phyloP scores from a whole-genome alignment of 2,329 filamentous ascomycete species.

The Penicillium carneum region DNA sequence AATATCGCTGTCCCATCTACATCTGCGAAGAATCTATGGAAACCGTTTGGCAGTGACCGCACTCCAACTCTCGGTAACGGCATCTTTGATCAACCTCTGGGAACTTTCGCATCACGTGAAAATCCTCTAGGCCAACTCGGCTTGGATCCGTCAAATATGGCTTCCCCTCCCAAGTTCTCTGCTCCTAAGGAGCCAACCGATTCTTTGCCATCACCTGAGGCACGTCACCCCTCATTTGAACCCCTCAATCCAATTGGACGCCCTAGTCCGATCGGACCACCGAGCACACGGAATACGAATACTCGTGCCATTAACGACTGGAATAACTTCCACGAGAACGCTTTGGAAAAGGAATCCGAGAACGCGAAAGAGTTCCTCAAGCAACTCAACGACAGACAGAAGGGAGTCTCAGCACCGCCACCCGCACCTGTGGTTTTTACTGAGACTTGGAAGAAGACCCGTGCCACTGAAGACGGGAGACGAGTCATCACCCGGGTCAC shows the following conservation, averaged over 20 bases:
- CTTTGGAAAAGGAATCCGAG: conserved; percentile 51
- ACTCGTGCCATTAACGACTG: conserved; percentile 47
- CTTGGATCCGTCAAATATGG: conserved; percentile 50
- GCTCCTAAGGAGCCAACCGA: conserved; percentile 47
- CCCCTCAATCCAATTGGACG: conserved; percentile 50
- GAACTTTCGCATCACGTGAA: conserved; percentile 55
- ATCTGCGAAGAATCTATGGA: conserved; percentile 63
- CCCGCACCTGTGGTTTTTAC: conserved; percentile 50
- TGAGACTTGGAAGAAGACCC: conserved; percentile 58
- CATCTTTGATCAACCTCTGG: conserved; percentile 64
- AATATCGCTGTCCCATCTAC: conserved; percentile 46
- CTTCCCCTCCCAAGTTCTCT: conserved; percentile 43
- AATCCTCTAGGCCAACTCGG: conserved; percentile 52
- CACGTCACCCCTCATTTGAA: conserved; percentile 48
- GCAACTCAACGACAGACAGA: conserved; percentile 49
- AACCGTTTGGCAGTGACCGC: conserved; percentile 62
- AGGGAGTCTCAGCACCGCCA: conserved; percentile 16
- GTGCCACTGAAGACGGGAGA: conserved; percentile 51
- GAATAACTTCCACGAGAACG: conserved; percentile 54
- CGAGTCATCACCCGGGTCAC: conserved; percentile 50
- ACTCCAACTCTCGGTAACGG: conserved; percentile 69
- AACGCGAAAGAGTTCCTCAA: conserved; percentile 51
- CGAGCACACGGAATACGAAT: conserved; percentile 45
- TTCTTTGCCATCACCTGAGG: conserved; percentile 51
- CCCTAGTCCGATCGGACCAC: conserved; percentile 58